These are phyloP conservation scores for Escallonia herrerae DNA, from an alignment of 129 eudicot genomes.

Conservation along the genomic window DNA sequence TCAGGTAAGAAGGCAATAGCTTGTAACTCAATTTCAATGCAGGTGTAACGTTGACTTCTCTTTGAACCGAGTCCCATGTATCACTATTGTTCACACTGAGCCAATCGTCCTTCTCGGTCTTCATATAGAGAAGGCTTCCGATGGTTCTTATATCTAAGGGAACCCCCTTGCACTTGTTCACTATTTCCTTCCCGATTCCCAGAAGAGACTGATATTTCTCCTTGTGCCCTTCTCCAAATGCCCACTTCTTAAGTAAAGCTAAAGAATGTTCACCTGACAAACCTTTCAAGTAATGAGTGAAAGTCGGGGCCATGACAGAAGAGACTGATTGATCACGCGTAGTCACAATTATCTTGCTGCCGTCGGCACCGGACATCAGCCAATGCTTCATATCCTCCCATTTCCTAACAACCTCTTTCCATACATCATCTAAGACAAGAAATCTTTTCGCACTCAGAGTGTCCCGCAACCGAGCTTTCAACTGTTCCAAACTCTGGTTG, in stretches of 20 bases:
- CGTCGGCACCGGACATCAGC: not conserved
- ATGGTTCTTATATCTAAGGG: constrained; percentile 2
- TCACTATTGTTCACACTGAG: not conserved
- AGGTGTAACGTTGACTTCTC: not conserved
- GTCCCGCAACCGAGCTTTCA: too few species aligned
- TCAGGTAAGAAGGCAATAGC: not conserved
- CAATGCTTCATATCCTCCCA: not conserved
- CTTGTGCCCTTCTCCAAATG: not conserved
- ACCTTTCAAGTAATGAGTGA: not conserved
- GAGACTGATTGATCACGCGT: not conserved
- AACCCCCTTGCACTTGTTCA: constrained; percentile 3
- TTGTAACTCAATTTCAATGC: constrained; percentile 7
- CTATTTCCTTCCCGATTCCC: constrained; percentile 5
- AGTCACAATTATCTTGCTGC: not conserved
- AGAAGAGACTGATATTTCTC: too few species aligned
- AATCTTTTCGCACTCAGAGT: too few species aligned
- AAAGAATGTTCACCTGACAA: not conserved
- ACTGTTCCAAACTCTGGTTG: too few species aligned
- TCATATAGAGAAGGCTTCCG: not conserved
- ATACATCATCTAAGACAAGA: too few species aligned
- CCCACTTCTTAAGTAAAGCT: not conserved
- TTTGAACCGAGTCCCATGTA: constrained; percentile 1
- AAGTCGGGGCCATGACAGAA: not conserved
- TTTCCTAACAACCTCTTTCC: not conserved
- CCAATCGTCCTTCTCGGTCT: constrained; percentile 3